Evolutionary conservation across 441 rosid species (phyloP), one percentile per base, ranked within the genome.

Genomic region (Eruca vesicaria): DNA sequence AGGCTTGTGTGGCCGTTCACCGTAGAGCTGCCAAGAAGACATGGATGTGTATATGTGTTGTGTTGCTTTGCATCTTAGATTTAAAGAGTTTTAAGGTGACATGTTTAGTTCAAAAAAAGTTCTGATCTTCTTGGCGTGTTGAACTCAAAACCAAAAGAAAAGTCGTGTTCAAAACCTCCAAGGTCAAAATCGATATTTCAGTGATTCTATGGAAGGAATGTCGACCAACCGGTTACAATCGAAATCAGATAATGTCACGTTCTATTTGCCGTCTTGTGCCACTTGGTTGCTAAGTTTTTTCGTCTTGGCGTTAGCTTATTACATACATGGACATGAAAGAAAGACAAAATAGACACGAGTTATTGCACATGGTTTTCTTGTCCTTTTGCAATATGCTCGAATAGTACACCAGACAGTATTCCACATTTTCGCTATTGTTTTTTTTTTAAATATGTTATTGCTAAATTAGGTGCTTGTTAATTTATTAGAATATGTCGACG

Each of bases 211-310:
- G 2, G 29, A 53, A 55, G 52, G 38, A 76, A 63, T 55, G 45
- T 31, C 61, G 61, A 76, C 71, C 71, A 63, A 69, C 36, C 43
- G 32, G 35, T 63, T 63, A 16, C 41, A 6, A 32, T 70, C 32
- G 28, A 43, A 29, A 38, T 55, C 65, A 56, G 35, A 66, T 66
- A 70, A 33, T 43, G 67, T 64, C 45, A 76, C 62, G 56, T 76
- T 70, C 45, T 45, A 5, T 56, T 63, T 56, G 29, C 38, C 38
- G 12, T 55, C 23, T 69, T 76, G 35, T 64, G 66, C 66, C 41
- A 63, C 52, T 70, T 76, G 53, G 69, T 20, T 64, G 64, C 69
- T 52, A 36, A 2, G 0, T 26, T 19, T 62, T 69, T 62, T 18
- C 11, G 55, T 48, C 55, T 48, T 15, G 21, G 55, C 20, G 10